Percentiles rank a stretch among this genome's conserved stretches.
Evolutionary conservation across 2,329 filamentous ascomycete genomes (phyloP).

Genomic region (Penicillium rolfsii): DNA sequence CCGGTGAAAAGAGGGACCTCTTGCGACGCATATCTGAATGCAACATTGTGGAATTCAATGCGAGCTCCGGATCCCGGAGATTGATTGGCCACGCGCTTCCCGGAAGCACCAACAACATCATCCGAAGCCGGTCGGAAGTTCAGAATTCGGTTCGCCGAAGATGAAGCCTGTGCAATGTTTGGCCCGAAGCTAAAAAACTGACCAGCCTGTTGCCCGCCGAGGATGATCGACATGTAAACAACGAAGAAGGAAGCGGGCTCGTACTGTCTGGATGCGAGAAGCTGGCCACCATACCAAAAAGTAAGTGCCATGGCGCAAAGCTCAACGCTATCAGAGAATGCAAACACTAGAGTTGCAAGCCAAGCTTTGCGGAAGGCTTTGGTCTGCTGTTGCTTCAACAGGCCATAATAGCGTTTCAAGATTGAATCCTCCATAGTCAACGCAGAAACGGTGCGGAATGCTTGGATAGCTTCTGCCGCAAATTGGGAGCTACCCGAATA

Average conservation of each 20-base stretch:
- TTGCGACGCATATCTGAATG: neutral
- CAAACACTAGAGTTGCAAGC: neutral
- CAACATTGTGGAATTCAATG: neutral
- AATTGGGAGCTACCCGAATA: neutral
- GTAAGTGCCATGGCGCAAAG: constrained; percentile 1
- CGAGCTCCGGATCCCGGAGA: neutral
- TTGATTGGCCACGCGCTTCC: neutral
- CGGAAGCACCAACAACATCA: neutral
- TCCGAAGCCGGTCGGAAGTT: neutral
- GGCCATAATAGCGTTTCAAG: neutral
- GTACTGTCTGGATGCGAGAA: neutral
- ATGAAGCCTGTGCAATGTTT: neutral
- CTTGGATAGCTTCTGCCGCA: neutral
- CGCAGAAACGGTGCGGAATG: neutral
- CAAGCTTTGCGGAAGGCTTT: constrained; percentile 1
- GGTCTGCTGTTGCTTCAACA: neutral
- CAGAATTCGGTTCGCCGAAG: neutral
- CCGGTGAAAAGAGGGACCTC: neutral
- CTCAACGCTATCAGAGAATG: neutral
- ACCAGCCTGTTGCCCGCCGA: neutral
- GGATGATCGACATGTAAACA: neutral
- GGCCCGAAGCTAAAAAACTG: neutral
- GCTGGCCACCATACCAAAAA: constrained; percentile 1
- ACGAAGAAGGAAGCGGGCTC: neutral
- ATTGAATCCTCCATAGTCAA: neutral